phyloP scores from a whole-genome alignment of 805 yeast species.

The Kurtzmaniella cleridarum region DNA sequence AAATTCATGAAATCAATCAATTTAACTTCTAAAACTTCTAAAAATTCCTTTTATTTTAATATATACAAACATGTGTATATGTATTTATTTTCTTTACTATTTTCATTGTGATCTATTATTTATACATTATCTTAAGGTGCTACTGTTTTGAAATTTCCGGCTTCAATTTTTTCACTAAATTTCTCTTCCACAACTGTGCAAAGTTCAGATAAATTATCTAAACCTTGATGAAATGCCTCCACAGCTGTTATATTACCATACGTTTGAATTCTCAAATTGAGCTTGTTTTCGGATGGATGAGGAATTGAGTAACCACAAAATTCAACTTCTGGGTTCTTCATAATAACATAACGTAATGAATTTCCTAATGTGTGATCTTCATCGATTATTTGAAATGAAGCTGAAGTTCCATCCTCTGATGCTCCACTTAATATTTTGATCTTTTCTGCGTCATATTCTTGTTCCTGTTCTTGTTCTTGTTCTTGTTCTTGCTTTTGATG shows the following conservation, averaged over 20 bases:
- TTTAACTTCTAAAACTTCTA: neutral
- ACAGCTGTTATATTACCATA: constrained; percentile 81
- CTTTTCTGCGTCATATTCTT: constrained; percentile 50
- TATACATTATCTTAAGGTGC: constrained; percentile 35
- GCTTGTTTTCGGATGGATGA: constrained; percentile 89
- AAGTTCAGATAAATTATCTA: constrained; percentile 75
- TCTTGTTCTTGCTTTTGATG: constrained; percentile 42
- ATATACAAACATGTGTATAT: no score
- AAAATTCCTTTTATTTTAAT: neutral
- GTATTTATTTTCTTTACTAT: neutral
- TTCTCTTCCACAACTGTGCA: constrained; percentile 80
- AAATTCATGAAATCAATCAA: no score
- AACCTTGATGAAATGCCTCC: constrained; percentile 88
- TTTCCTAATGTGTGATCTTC: constrained; percentile 98
- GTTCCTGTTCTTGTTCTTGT: constrained; percentile 34
- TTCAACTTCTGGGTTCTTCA: constrained; percentile 97
- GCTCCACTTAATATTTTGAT: constrained; percentile 76
- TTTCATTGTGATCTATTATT: neutral
- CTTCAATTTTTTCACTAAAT: constrained; percentile 64
- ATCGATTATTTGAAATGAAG: constrained; percentile 85
- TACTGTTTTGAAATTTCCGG: constrained; percentile 44
- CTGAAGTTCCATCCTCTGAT: constrained; percentile 89
- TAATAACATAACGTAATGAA: constrained; percentile 85
- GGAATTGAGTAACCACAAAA: constrained; percentile 98
- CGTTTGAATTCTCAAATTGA: constrained; percentile 91